A percentile compares a stretch with the other conserved stretches of the same genome.
Evolutionary conservation across 1,139 yeast genomes (phyloP).

Genomic region (Diutina mesorugosa): DNA sequence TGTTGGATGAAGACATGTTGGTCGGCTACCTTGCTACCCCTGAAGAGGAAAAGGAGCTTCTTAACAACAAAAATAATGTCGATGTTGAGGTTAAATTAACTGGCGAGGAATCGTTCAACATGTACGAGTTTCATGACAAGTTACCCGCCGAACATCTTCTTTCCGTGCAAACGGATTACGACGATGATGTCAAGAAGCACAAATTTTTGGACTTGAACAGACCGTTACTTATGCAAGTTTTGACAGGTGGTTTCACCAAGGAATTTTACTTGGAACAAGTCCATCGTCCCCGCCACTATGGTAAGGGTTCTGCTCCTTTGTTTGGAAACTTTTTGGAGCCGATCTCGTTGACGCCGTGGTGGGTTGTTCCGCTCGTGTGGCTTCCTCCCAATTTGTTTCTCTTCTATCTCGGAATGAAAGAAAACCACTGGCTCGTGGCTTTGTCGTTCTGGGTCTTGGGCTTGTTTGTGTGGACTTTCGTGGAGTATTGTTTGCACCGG

Average conservation of each 20-base stretch:
- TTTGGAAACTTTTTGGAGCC: slow-evolving; percentile 38
- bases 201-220: slow-evolving; percentile 74
- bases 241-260: slow-evolving; percentile 60
- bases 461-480: slow-evolving; percentile 78
- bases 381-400: slow-evolving; percentile 57
- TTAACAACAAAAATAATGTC: slow-evolving; percentile 27
- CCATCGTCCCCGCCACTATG: slow-evolving; percentile 86
- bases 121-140: slow-evolving; percentile 40
- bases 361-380: slow-evolving; percentile 83
- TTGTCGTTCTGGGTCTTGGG: slow-evolving; percentile 46
- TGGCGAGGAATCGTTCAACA: slow-evolving; percentile 12
- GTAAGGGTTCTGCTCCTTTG: slow-evolving; percentile 75
- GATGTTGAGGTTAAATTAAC: slow-evolving; percentile 29
- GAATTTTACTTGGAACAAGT: slow-evolving; percentile 92
- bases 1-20: slow-evolving; percentile 62
- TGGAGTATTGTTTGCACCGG: slow-evolving; percentile 82
- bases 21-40: slow-evolving; percentile 34
- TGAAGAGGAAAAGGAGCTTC: slow-evolving; percentile 29
- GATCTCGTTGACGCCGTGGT: slow-evolving; percentile 36
- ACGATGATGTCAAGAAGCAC: slow-evolving; percentile 60
- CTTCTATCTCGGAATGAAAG: slow-evolving; percentile 26
- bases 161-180: slow-evolving; percentile 66
- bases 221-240: slow-evolving; percentile 72
- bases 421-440: slow-evolving; percentile 21
- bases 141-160: slow-evolving; percentile 63